Base-by-base conservation (phyloP, 1,139 yeast genomes). In the Nakaseomyces glabratus region DNA sequence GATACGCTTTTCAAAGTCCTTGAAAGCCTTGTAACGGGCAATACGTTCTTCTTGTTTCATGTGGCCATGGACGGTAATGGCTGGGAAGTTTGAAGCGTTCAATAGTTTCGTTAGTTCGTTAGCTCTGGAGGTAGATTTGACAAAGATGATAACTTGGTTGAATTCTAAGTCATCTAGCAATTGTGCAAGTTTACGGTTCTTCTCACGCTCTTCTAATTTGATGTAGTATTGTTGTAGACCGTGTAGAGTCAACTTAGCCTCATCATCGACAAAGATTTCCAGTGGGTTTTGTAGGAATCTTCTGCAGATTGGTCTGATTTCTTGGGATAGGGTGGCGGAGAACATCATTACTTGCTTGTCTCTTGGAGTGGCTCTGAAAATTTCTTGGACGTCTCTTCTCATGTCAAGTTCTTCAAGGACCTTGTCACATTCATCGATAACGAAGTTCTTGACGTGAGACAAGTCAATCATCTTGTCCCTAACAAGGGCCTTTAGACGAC, bases 291-390 rank as follows among this genome's bases (percentile, higher is more conserved):
- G 95, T 90, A 90, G 84, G 67, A 90, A 90, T 68, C 90, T 86
- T 69, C 88, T 88, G 71, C 97, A 90, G 44, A 90, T 78, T 42
- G 96, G 96, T 64, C 95, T 84, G 56, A 90, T 86, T 57, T 90
- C 98, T 60, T 76, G 84, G 32, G 95, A 78, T 53, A 90, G 72
- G 39, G 98, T 90, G 48, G 98, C 98, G 40, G 95, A 82, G 64
- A 90, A 90, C 96, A 90, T 90, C 97, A 90, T 88, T 41, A 90
- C 98, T 70, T 90, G 98, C 68, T 90, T 90, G 62, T 90, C 95
- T 65, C 84, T 94, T 46, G 98, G 98, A 37, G 98, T 90, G 43
- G 85, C 84, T 63, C 96, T 81, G 78, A 90, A 90, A 48, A 90
- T 84, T 61, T 88, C 97, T 69, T 90, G 98, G 40, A 90, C 96